Conservation (phyloP, 2,329 filamentous ascomycete species). For the Sarocladiaceae sp. region DNA sequence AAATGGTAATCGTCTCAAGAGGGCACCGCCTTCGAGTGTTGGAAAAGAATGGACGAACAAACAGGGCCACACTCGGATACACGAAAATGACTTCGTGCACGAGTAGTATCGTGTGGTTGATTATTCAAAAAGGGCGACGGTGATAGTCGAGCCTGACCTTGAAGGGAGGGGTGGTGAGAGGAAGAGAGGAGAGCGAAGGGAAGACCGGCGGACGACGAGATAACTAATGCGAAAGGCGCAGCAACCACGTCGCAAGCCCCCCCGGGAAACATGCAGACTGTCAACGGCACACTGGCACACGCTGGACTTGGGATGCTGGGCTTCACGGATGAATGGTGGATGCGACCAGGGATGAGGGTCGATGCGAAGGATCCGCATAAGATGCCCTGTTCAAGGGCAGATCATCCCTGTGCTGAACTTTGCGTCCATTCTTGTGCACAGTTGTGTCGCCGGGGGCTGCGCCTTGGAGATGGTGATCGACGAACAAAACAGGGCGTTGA, state of each 20-base stretch:
- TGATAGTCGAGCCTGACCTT: not conserved
- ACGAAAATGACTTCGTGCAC: conserved; percentile 5
- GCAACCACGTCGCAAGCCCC: not conserved
- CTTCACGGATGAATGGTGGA: not conserved
- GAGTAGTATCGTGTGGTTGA: conserved; percentile 5
- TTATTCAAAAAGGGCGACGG: conserved; percentile 8
- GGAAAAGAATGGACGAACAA: conserved; percentile 10
- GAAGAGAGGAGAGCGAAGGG: conserved; percentile 7
- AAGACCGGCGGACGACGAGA: not conserved
- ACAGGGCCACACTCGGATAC: conserved; percentile 7
- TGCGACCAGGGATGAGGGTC: not conserved
- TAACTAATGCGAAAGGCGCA: not conserved
- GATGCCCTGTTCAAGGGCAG: not conserved
- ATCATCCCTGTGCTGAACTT: not conserved
- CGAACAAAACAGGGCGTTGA: not conserved
- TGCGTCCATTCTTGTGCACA: not conserved
- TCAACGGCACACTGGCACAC: too few relatives aligned
- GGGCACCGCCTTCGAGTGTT: conserved; percentile 9
- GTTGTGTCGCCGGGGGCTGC: not conserved
- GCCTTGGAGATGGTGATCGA: conserved; percentile 5
- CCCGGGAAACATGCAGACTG: not conserved
- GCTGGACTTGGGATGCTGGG: not conserved
- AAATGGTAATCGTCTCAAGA: conserved; percentile 9
- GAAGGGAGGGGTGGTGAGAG: conserved; percentile 6
- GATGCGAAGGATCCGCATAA: not conserved